phyloP scores from a whole-genome alignment of 108 stramenopile genomes.

The Asterionellopsis glacialis region DNA sequence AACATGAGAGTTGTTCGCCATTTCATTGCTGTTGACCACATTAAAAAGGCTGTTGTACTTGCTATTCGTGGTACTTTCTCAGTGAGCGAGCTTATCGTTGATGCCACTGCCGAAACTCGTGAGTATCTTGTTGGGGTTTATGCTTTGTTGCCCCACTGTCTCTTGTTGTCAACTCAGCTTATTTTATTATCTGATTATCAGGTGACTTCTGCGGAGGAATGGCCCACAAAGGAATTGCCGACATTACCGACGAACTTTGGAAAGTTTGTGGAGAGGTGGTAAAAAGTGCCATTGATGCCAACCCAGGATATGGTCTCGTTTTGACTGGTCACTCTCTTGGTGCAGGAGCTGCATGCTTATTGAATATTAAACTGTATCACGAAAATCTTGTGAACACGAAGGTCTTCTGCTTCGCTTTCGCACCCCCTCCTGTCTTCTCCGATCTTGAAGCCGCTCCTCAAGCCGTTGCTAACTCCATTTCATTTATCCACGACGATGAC shows the following conservation, averaged over 20 bases:
- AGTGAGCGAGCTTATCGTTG: constrained; percentile 8
- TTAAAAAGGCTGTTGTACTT: constrained; percentile 12
- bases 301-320: constrained; percentile 19
- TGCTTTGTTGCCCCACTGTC: too few relatives aligned
- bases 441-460: not conserved
- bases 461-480: constrained; percentile 11
- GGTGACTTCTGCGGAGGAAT: constrained; percentile 29
- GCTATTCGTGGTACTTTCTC: constrained; percentile 23
- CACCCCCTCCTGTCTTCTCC: constrained; percentile 11
- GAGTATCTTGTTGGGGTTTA: too few relatives aligned
- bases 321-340: constrained; percentile 44
- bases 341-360: constrained; percentile 30
- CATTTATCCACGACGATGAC: constrained; percentile 28
- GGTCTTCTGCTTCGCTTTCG: constrained; percentile 16
- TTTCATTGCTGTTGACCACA: constrained; percentile 17
- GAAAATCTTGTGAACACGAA: not conserved
- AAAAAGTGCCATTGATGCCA: not conserved
- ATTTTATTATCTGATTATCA: not conserved
- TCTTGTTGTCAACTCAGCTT: too few relatives aligned
- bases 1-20: constrained; percentile 7
- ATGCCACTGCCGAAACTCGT: constrained; percentile 1
- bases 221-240: constrained; percentile 33
- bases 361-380: constrained; percentile 8
- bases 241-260: constrained; percentile 28
- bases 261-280: constrained; percentile 10